phyloP scores from a whole-genome alignment of 176 grass and related monocot species.

The Ensete ventricosum region DNA sequence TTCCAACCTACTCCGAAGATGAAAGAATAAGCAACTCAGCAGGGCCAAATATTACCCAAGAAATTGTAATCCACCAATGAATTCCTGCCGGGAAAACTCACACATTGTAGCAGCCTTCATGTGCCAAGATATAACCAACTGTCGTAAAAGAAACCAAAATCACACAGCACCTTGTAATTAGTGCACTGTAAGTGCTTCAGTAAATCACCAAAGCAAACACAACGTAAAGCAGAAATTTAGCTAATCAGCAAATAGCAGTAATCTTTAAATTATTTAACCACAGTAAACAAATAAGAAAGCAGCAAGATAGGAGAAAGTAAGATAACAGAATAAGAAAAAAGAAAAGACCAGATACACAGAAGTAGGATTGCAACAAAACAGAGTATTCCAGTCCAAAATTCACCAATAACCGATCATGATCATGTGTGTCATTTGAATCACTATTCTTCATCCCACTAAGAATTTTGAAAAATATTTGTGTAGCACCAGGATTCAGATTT shows the following conservation, averaged over 20 bases:
- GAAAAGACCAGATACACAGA: background rate
- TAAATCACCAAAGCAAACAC: background rate
- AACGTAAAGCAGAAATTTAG: background rate
- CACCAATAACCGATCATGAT: background rate
- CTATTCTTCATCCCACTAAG: background rate
- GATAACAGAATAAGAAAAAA: background rate
- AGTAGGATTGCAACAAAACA: background rate
- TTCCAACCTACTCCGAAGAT: constrained; percentile 6
- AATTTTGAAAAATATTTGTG: background rate
- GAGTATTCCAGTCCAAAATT: background rate
- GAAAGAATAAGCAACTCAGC: background rate
- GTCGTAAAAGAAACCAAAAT: constrained; percentile 12
- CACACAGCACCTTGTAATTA: background rate
- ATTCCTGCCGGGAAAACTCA: constrained; percentile 92
- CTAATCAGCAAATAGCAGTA: too few species aligned
- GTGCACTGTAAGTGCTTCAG: background rate
- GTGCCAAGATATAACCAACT: constrained; percentile 99
- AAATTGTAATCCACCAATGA: constrained; percentile 79
- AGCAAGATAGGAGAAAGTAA: background rate
- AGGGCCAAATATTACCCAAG: constrained; percentile 49
- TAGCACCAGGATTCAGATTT: background rate
- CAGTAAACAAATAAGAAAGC: background rate
- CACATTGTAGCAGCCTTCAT: constrained; percentile 99
- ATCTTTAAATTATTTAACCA: too few species aligned
- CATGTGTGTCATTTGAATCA: background rate